Percentiles rank a stretch among this genome's conserved stretches.
Evolutionary conservation across 768 basidiomycete species (phyloP).

Genomic region (Pleurotus cornucopiae): DNA sequence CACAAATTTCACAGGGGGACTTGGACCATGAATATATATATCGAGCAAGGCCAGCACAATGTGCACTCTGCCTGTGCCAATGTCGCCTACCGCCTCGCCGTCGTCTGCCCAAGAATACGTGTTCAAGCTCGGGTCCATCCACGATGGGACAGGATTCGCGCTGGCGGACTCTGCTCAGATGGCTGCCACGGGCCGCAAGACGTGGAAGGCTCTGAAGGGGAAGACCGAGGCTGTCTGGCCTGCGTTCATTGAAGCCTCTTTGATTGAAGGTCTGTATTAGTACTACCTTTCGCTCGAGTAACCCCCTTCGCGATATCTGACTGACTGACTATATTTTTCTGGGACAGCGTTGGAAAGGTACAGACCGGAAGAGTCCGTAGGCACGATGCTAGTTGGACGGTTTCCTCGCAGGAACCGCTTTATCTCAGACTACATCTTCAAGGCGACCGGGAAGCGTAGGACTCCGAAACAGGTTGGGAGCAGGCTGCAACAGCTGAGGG

Average conservation of each 20-base stretch:
- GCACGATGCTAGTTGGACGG: conserved; percentile 49
- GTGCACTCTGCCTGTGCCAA: not conserved
- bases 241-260: conserved; percentile 52
- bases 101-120: not conserved
- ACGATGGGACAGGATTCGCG: not conserved
- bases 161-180: conserved; percentile 11
- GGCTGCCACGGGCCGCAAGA: conserved; percentile 47
- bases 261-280: conserved; percentile 50
- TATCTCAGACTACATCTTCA: conserved; percentile 60
- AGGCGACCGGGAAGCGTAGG: conserved; percentile 48
- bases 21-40: not conserved
- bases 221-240: conserved; percentile 60
- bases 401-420: conserved; percentile 66
- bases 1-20: not conserved
- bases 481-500: conserved; percentile 63
- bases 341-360: conserved; percentile 50
- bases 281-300: not conserved
- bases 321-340: conserved; percentile 4
- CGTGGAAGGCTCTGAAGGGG: conserved; percentile 53
- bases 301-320: conserved; percentile 2
- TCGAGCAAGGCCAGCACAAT: not conserved
- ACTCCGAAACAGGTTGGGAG: conserved; percentile 71
- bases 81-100: not conserved
- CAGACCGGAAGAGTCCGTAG: conserved; percentile 45
- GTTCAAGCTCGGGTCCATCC: not conserved